Conservation (phyloP, 1,284 basidiomycete species). For the Apiotrichum akiyoshidainum region DNA sequence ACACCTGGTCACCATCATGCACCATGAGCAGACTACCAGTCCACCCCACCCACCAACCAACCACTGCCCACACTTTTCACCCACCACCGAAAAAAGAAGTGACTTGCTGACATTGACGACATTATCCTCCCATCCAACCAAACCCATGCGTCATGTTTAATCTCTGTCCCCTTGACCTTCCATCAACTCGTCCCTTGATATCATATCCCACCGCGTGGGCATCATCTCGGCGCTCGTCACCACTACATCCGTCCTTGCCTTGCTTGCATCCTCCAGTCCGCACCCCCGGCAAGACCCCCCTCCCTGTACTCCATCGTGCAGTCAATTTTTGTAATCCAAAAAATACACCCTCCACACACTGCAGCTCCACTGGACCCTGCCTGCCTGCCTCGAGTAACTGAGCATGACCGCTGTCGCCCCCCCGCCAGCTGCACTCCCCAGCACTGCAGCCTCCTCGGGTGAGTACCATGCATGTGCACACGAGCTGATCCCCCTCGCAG, state of each 20-base stretch:
- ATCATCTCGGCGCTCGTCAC: background rate
- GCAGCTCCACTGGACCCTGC: background rate
- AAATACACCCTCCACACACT: too few relatives aligned
- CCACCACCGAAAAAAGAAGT: background rate
- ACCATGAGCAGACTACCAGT: too few relatives aligned
- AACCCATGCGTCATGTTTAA: conserved; percentile 6
- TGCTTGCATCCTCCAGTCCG: background rate
- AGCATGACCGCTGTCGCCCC: conserved; percentile 25
- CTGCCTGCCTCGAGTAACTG: too few relatives aligned
- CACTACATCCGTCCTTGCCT: too few relatives aligned
- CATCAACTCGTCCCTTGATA: background rate
- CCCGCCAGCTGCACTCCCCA: conserved; percentile 18
- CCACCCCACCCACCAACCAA: too few relatives aligned
- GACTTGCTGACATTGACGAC: background rate
- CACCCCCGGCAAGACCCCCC: background rate
- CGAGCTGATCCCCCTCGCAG: background rate
- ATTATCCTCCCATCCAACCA: background rate
- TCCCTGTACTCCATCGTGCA: background rate
- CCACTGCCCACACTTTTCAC: background rate
- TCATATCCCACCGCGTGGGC: background rate
- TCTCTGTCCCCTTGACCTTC: conserved; percentile 1
- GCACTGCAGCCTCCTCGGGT: conserved; percentile 12
- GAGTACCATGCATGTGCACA: background rate
- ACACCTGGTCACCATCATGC: too few relatives aligned
- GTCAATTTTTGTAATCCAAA: background rate